Percentiles rank a stretch among this genome's conserved stretches.
Conservation (phyloP, 2,329 filamentous ascomycete genomes). For the Pseudogymnoascus pannorum region DNA sequence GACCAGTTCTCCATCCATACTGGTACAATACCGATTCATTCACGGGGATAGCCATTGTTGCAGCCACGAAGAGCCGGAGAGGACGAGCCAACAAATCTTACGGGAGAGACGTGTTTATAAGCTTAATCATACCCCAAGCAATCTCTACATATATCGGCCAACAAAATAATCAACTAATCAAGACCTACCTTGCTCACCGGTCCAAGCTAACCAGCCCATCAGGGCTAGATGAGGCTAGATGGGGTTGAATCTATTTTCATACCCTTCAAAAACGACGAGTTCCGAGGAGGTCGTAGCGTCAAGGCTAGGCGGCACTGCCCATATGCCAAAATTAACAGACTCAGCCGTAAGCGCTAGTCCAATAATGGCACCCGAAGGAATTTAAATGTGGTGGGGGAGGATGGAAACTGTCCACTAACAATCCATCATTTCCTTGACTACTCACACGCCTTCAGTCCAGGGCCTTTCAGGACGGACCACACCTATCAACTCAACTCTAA, state of each 20-base stretch:
- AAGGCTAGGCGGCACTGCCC: background rate
- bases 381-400: background rate
- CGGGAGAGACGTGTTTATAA: background rate
- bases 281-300: background rate
- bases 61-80: background rate
- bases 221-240: background rate
- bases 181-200: background rate
- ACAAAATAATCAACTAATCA: background rate
- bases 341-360: slow-evolving; percentile 1
- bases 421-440: background rate
- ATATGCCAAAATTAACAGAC: background rate
- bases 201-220: background rate
- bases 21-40: background rate
- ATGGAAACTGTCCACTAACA: background rate
- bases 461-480: no score
- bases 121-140: background rate
- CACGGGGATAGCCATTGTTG: background rate
- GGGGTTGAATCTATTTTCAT: background rate
- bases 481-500: background rate
- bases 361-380: background rate
- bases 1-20: background rate
- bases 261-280: background rate
- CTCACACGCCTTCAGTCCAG: background rate
- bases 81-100: background rate
- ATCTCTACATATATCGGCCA: background rate